phyloP scores from a whole-genome alignment of 768 basidiomycete genomes.

The Leccinum truebloodii region DNA sequence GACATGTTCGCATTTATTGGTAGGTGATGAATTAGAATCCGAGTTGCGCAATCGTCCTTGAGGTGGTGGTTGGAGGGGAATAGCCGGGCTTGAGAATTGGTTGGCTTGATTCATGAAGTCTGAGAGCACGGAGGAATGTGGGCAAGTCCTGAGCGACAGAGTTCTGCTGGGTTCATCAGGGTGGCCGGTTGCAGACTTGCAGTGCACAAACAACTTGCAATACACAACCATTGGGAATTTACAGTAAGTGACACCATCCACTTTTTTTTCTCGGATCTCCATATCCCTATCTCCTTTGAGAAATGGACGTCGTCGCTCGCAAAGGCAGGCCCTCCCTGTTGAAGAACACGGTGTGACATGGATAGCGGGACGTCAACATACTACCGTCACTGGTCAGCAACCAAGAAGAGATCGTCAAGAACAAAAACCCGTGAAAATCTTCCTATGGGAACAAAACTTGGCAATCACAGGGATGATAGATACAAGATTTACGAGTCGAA shows the following conservation, averaged over 20 bases:
- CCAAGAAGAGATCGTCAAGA: background rate
- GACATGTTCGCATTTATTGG: background rate
- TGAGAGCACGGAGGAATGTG: too few relatives aligned
- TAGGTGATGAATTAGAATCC: background rate
- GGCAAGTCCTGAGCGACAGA: too few relatives aligned
- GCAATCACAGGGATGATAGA: background rate
- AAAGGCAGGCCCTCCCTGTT: conserved; percentile 50
- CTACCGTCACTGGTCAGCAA: background rate
- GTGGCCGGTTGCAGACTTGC: too few relatives aligned
- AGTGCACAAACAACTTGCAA: too few relatives aligned
- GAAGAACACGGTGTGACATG: conserved; percentile 41
- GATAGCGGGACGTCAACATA: conserved; percentile 13
- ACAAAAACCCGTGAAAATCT: background rate
- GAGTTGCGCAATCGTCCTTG: background rate
- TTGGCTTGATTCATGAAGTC: background rate
- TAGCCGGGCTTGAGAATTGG: background rate
- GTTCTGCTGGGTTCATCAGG: too few relatives aligned
- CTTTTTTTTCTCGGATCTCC: conserved; percentile 81
- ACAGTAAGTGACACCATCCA: conserved; percentile 58
- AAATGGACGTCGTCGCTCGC: conserved; percentile 83
- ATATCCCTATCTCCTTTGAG: conserved; percentile 70
- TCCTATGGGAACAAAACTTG: background rate
- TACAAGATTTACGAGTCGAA: background rate
- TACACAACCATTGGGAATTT: conserved; percentile 30
- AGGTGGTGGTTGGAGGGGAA: too few relatives aligned